Evolutionary conservation across 2,329 filamentous ascomycete genomes (phyloP).

Genomic region (Penicillium sp.): DNA sequence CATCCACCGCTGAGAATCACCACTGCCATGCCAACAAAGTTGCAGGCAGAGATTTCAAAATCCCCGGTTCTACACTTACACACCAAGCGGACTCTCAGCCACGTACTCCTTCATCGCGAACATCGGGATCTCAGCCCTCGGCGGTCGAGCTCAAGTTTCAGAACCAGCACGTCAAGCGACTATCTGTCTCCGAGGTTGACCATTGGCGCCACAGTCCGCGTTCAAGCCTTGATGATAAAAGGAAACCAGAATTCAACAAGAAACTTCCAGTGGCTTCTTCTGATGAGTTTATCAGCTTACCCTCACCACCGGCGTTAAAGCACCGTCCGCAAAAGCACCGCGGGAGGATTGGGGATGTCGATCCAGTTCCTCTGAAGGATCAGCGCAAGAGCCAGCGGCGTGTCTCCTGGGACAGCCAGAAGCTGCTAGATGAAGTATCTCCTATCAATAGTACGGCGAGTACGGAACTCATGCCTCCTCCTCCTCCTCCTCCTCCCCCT

Average conservation of each 20-base stretch:
- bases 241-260: conserved; percentile 30
- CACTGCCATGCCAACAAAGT: background rate
- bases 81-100: conserved; percentile 12
- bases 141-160: conserved; percentile 40
- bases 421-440: conserved; percentile 31
- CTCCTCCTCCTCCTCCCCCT: conserved; percentile 8
- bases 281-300: conserved; percentile 29
- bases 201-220: conserved; percentile 36
- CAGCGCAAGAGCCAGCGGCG: conserved; percentile 32
- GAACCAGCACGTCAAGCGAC: conserved; percentile 40
- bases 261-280: conserved; percentile 32
- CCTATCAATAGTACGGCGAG: conserved; percentile 12
- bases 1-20: conserved; percentile 1
- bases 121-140: conserved; percentile 25
- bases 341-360: conserved; percentile 27
- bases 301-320: conserved; percentile 41
- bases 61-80: conserved; percentile 3
- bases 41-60: conserved; percentile 7
- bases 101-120: conserved; percentile 32
- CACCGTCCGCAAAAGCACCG: conserved; percentile 42
- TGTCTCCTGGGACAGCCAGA: conserved; percentile 42
- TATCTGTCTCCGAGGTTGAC: conserved; percentile 40
- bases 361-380: conserved; percentile 17
- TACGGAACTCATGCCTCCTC: background rate
- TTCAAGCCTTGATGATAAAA: conserved; percentile 33